These are phyloP conservation scores for Trichosporon coremiiforme DNA, from an alignment of 1,284 basidiomycete genomes.

Conservation along the genomic window DNA sequence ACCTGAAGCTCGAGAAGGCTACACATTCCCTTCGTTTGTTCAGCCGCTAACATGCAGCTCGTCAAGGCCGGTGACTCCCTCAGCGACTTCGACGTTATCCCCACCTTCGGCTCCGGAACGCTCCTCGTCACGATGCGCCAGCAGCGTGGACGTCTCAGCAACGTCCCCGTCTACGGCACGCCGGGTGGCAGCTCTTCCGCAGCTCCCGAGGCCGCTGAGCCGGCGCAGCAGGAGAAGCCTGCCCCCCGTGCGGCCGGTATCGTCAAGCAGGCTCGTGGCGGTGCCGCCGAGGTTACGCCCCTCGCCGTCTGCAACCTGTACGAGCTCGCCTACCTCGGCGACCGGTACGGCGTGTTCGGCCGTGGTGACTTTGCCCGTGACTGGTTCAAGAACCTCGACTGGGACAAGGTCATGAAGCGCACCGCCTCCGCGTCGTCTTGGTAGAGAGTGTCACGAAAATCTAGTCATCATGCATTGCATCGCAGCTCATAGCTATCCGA, in stretches of 20 bases:
- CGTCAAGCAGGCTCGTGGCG: slow-evolving; percentile 17
- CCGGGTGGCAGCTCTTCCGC: slow-evolving; percentile 20
- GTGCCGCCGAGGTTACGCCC: slow-evolving; percentile 35
- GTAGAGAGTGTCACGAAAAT: slow-evolving; percentile 20
- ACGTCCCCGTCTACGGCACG: slow-evolving; percentile 39
- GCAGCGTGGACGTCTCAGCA: slow-evolving; percentile 50
- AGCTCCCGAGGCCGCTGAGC: slow-evolving; percentile 17
- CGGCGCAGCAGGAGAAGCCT: not conserved
- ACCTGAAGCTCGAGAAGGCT: too few relatives aligned
- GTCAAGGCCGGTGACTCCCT: slow-evolving; percentile 43
- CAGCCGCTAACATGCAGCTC: slow-evolving; percentile 34
- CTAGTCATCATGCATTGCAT: slow-evolving; percentile 30
- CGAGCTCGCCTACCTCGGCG: slow-evolving; percentile 87
- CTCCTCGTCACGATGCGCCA: slow-evolving; percentile 66
- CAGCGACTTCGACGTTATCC: slow-evolving; percentile 48
- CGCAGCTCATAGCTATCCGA: slow-evolving; percentile 20
- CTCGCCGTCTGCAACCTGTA: slow-evolving; percentile 78
- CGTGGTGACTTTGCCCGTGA: slow-evolving; percentile 85
- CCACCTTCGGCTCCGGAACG: slow-evolving; percentile 85
- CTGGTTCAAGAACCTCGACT: slow-evolving; percentile 88
- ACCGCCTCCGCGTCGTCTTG: slow-evolving; percentile 24
- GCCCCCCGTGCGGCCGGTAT: slow-evolving; percentile 11
- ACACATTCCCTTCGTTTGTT: too few relatives aligned
- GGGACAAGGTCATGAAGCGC: slow-evolving; percentile 64
- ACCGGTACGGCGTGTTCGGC: slow-evolving; percentile 90